Base-by-base conservation (phyloP, 164 flowering plant species). In the Protea cynaroides region DNA sequence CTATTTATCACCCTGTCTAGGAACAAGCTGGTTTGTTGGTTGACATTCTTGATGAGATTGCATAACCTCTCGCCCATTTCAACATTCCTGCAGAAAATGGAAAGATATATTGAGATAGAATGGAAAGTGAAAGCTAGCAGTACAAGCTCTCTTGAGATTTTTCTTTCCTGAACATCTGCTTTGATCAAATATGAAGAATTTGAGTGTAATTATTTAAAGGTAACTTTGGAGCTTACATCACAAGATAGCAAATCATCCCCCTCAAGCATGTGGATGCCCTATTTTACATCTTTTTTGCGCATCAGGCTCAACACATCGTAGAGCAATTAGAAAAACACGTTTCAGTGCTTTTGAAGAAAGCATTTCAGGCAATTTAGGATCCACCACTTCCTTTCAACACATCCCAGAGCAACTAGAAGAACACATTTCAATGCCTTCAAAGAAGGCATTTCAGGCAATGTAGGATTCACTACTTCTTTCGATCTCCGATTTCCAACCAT, bases 181-280 rank as follows among this genome's bases (percentile, higher is more conserved):
- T 2, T 29, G 5, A 29, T 2, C 50, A 40, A 61, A 25, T 22
- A 53, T 23, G 23, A 2, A 12, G 24, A 18, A 12, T 11, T 24
- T 34, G n/a, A 25, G 56, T 62, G 21, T 17, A 13, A 40, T 9
- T 9, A 44, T 29, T 15, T 1, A n/a, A 58, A 50, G 55, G 44
- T 38, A 44, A 46, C 13, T 21, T 7, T 63, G 59, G 63, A 52
- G 57, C 84, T 59, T 82, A 88, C 97, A 59, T 84, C 90, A 47
- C 84, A 89, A 49, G 80, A 53, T 58, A 82, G 80, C 76, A 89
- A 68, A 73, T 89, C 91, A 63, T 90, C 97, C 12, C 88, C 87
- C 80, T 93, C 98, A 13, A 93, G 90, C 97, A 93, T 93, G 85
- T 93, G 96, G 59, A 93, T 90, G 92, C 23, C 98, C 98, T 95